A percentile compares a stretch with the other conserved stretches of the same genome.
phyloP scores from a whole-genome alignment of 2,329 filamentous ascomycete species.

The Exophiala sp. region DNA sequence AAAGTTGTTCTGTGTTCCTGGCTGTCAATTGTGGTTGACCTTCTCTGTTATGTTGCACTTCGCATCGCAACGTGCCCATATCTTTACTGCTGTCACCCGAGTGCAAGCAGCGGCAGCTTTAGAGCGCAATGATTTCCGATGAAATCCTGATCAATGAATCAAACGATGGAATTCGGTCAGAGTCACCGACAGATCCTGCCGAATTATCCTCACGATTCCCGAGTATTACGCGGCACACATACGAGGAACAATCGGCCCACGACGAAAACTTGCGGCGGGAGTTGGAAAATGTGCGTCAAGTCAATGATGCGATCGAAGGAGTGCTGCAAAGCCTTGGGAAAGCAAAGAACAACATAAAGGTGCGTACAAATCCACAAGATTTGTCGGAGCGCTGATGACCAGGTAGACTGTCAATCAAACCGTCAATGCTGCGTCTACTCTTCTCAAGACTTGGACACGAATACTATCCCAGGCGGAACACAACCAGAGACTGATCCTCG shows the following conservation, averaged over 20 bases:
- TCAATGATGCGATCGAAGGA: slow-evolving; percentile 78
- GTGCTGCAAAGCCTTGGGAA: slow-evolving; percentile 42
- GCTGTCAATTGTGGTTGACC: background rate
- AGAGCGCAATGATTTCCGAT: slow-evolving; percentile 9
- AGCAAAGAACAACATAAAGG: slow-evolving; percentile 48
- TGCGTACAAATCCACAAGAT: slow-evolving; percentile 27
- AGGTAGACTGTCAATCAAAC: slow-evolving; percentile 73
- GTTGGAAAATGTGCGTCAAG: slow-evolving; percentile 72
- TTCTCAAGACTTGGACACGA: slow-evolving; percentile 91
- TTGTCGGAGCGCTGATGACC: slow-evolving; percentile 2
- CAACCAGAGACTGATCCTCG: slow-evolving; percentile 84
- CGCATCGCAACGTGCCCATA: too few relatives aligned
- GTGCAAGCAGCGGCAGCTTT: background rate
- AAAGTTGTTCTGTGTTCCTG: slow-evolving; percentile 1
- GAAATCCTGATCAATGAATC: slow-evolving; percentile 3
- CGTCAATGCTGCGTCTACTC: slow-evolving; percentile 76
- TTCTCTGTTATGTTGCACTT: background rate
- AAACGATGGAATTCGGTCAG: slow-evolving; percentile 14
- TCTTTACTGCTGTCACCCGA: too few relatives aligned
- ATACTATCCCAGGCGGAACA: slow-evolving; percentile 97
- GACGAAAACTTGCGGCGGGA: slow-evolving; percentile 72
- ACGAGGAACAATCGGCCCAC: slow-evolving; percentile 49
- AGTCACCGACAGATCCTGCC: slow-evolving; percentile 11
- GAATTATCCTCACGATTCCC: slow-evolving; percentile 8
- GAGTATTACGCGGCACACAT: slow-evolving; percentile 7